A percentile compares a stretch with the other conserved stretches of the same genome.
phyloP scores from a whole-genome alignment of 164 flowering plant genomes.

The Kalanchoe fedtschenkoi region DNA sequence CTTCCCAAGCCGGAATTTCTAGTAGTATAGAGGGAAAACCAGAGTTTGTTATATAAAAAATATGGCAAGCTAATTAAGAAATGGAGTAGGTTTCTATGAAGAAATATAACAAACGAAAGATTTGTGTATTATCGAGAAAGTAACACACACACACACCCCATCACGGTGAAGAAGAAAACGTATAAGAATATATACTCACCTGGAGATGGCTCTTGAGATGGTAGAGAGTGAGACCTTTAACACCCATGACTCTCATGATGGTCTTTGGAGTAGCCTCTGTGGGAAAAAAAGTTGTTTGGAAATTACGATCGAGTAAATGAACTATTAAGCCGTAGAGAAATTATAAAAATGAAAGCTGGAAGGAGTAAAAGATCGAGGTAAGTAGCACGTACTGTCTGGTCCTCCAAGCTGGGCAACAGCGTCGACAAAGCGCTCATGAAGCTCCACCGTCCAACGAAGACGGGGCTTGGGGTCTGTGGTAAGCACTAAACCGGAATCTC shows the following conservation, averaged over 20 bases:
- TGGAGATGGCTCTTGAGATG: conserved; percentile 99
- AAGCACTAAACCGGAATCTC: conserved; percentile 94
- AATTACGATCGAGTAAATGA: no score
- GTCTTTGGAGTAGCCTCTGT: conserved; percentile 97
- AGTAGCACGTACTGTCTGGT: conserved; percentile 59
- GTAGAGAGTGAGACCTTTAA: conserved; percentile 95
- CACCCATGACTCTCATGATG: conserved; percentile 99
- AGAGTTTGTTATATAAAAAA: conserved; percentile 1
- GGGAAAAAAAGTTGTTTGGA: background rate
- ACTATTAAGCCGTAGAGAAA: background rate
- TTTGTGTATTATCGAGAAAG: background rate
- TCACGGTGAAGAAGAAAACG: conserved; percentile 6
- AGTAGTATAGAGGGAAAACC: conserved; percentile 7
- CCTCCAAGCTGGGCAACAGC: conserved; percentile 99
- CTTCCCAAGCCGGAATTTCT: conserved; percentile 99
- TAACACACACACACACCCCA: no score
- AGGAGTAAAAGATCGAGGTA: background rate
- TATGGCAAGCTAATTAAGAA: background rate
- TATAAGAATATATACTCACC: conserved; percentile 30
- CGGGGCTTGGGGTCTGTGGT: conserved; percentile 99
- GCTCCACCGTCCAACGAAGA: conserved; percentile 97
- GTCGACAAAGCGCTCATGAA: conserved; percentile 94
- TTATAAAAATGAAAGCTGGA: background rate
- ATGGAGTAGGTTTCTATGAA: conserved; percentile 3
- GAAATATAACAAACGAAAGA: background rate